Evolutionary conservation across 345 rosid species (phyloP).

Genomic region (Bruguiera sexangula): DNA sequence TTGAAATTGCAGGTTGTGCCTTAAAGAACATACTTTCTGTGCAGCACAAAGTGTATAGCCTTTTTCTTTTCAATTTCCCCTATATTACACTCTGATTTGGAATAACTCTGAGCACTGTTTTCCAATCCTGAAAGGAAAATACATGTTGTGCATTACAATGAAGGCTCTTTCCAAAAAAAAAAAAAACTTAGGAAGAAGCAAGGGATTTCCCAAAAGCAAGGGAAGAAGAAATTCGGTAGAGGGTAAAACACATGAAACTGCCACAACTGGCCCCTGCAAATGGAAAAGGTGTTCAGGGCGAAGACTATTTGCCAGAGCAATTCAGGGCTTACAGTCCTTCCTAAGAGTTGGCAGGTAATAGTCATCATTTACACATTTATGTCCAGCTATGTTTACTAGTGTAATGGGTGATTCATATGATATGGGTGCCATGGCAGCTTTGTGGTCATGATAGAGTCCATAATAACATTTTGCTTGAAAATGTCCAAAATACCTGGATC

Average conservation of each 20-base stretch:
- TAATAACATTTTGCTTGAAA: background rate
- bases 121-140: background rate
- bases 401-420: too few relatives aligned
- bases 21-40: background rate
- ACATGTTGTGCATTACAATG: background rate
- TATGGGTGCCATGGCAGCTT: too few relatives aligned
- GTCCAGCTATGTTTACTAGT: background rate
- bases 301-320: background rate
- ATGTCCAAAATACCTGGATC: slow-evolving; percentile 8
- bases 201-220: background rate
- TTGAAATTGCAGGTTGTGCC: background rate
- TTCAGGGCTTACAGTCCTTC: background rate
- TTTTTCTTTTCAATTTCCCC: background rate
- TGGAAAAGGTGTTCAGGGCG: background rate
- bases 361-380: background rate
- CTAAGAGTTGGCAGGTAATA: background rate
- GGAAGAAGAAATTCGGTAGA: background rate
- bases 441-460: background rate
- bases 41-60: background rate
- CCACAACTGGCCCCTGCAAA: background rate
- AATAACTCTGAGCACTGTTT: background rate
- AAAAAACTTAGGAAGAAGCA: background rate
- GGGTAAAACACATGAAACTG: background rate
- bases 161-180: background rate
- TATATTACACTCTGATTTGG: background rate